A percentile compares a stretch with the other conserved stretches of the same genome.
Evolutionary conservation across 345 rosid species (phyloP).

Genomic region (Citropsis articulata): DNA sequence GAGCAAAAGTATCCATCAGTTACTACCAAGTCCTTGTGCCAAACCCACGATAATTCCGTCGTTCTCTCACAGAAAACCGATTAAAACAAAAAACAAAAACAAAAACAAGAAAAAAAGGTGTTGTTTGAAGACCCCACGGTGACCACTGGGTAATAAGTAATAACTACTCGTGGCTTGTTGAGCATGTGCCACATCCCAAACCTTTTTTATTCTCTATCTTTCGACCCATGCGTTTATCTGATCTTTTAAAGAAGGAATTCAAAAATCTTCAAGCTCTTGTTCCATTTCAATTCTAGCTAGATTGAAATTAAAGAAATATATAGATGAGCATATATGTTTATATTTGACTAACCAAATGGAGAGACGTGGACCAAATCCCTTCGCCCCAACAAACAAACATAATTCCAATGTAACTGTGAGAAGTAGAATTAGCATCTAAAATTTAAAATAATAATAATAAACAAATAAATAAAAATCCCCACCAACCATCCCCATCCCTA

Average conservation of each 20-base stretch:
- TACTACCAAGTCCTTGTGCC: slow-evolving; percentile 12
- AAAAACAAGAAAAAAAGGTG: not conserved
- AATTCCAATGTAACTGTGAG: not conserved
- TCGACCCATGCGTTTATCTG: slow-evolving; percentile 5
- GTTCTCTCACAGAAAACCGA: not conserved
- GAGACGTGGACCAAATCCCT: not conserved
- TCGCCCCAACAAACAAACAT: not conserved
- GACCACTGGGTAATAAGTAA: not conserved
- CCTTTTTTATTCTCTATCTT: slow-evolving; percentile 12
- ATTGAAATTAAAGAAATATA: not conserved
- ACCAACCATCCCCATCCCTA: slow-evolving; percentile 21
- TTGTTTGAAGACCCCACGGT: not conserved
- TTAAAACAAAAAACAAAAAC: not conserved
- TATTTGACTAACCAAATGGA: slow-evolving; percentile 18
- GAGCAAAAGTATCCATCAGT: slow-evolving; percentile 7
- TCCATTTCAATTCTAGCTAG: slow-evolving; percentile 6
- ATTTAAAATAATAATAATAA: not conserved
- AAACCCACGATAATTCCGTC: slow-evolving; percentile 19
- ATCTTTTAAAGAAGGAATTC: not conserved
- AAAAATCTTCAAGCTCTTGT: not conserved
- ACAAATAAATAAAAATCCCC: not conserved
- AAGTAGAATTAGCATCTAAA: not conserved
- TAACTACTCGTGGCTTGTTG: not conserved
- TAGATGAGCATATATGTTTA: not conserved
- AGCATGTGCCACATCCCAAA: not conserved